phyloP scores from a whole-genome alignment of 2,329 filamentous ascomycete genomes.

The Fusarium luffae region DNA sequence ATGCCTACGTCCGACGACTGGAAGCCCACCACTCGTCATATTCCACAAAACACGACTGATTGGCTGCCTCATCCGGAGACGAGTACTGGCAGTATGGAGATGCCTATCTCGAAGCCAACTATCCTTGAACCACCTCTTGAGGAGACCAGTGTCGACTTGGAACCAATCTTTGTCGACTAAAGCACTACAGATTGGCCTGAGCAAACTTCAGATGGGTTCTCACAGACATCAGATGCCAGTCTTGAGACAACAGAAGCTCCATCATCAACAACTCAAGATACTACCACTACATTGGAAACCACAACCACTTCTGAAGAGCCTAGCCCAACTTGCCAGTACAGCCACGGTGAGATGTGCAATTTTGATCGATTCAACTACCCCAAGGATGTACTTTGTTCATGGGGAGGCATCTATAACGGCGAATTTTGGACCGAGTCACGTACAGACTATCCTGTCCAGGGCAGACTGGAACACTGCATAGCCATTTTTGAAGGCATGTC shows the following conservation, averaged over 20 bases:
- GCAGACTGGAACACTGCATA: background rate
- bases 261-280: background rate
- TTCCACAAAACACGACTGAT: background rate
- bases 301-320: background rate
- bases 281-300: background rate
- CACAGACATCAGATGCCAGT: background rate
- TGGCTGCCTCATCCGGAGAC: background rate
- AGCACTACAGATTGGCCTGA: background rate
- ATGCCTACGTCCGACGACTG: background rate
- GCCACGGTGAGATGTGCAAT: background rate
- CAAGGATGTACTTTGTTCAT: background rate
- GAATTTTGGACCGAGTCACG: background rate
- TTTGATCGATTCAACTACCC: background rate
- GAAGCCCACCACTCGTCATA: background rate
- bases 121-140: background rate
- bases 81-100: background rate
- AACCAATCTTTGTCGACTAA: background rate
- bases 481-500: background rate
- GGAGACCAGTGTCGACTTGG: background rate
- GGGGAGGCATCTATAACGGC: background rate
- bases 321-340: background rate
- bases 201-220: background rate
- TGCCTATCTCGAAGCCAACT: background rate
- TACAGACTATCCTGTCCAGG: background rate
- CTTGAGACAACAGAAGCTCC: background rate